Evolutionary conservation across 768 basidiomycete species (phyloP), one percentile per base, ranked within the genome.

Genomic region (Mycena haematopus): DNA sequence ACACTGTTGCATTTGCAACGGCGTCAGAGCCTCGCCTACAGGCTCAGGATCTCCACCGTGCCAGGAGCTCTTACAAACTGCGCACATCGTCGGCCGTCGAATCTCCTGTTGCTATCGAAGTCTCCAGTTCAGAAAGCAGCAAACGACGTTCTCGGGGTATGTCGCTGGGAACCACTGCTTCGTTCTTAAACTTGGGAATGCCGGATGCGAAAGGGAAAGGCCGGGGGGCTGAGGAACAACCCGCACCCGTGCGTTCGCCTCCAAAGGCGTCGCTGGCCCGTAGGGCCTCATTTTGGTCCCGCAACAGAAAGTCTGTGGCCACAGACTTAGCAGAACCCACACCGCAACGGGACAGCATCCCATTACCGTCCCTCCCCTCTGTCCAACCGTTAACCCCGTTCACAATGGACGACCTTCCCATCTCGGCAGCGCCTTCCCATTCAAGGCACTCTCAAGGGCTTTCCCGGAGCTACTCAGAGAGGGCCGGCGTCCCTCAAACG

Each of bases 261-360:
- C 63, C 75, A 21, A 72, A 80, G 8, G 83, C 80, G 42, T 68
- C 78, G 5, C 65, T 88, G 33, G 74, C 81, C 13, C 84, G 88
- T 53, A 86, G 85, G 71, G 69, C 85, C 11, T 91, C 90, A 7
- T 90, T 91, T 68, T 91, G 89, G 89, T 78, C 76, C 49, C 82
- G 84, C 61, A 86, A 79, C 22, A 45, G 22, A 74, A 80, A 84
- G 60, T 63, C 73, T 17, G 65, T 72, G 24, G 70, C 73, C 9
- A 29, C 50, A 25, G 61, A 66, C 31, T 70, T 78, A 21, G 70
- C 74, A 51, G 60, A 71, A 56, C 74, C 77, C 13, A 72, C 72
- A 3, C 71, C 76, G 33, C 62, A 58, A 47, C 54, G 67, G 44
- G 65, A 71, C 62, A 58, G 53, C 54, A 67, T 75, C 47, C 56